phyloP scores from a whole-genome alignment of 129 eudicot species.

The Arctium minus region DNA sequence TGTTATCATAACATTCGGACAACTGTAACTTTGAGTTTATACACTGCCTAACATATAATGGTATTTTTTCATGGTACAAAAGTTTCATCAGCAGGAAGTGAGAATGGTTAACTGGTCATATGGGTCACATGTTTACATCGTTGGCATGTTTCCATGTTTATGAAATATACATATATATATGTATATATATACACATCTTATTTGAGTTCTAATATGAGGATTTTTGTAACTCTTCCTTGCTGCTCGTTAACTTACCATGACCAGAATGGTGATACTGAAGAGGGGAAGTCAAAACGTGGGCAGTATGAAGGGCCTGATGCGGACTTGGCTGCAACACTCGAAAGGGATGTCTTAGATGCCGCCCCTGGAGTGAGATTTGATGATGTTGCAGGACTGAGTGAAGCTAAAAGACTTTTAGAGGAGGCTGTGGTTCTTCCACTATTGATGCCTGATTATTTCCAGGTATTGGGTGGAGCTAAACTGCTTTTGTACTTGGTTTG shows the following conservation, averaged over 20 bases:
- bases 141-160: not conserved
- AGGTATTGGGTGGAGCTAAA: constrained; percentile 41
- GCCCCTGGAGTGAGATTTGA: constrained; percentile 98
- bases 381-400: constrained; percentile 91
- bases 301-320: constrained; percentile 97
- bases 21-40: not conserved
- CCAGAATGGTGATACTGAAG: constrained; percentile 85
- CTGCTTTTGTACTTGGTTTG: not conserved
- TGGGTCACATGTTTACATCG: not conserved
- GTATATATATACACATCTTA: not conserved
- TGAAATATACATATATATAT: not conserved
- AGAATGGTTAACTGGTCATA: not conserved
- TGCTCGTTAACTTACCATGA: constrained; percentile 7
- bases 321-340: constrained; percentile 96
- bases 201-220: not conserved
- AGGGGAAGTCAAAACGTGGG: constrained; percentile 78
- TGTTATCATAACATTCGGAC: not conserved
- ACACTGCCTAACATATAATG: not conserved
- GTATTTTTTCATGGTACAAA: not conserved
- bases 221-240: not conserved
- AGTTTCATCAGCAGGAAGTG: not conserved
- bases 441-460: constrained; percentile 99
- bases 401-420: constrained; percentile 87
- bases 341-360: constrained; percentile 92
- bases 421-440: constrained; percentile 98